Conservation (phyloP, 2,329 filamentous ascomycete species). For the Penicillium hesseltinei region DNA sequence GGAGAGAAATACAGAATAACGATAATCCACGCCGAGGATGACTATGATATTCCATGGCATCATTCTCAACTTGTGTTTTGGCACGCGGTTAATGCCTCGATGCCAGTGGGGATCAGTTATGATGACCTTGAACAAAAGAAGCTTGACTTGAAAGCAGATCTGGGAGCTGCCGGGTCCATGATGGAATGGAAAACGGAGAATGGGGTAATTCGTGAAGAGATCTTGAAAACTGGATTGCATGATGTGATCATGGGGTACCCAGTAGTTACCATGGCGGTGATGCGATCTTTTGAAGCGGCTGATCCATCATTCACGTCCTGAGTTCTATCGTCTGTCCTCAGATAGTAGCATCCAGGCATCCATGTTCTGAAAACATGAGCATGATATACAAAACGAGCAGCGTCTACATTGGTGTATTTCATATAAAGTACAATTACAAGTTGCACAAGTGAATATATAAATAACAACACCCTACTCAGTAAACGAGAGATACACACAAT, state of each 20-base stretch:
- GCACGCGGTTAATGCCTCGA: conserved; percentile 55
- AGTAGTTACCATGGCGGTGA: conserved; percentile 52
- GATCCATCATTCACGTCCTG: conserved; percentile 12
- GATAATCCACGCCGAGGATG: conserved; percentile 38
- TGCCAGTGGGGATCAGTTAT: conserved; percentile 36
- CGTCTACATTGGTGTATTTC: too few species aligned
- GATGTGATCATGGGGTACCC: conserved; percentile 60
- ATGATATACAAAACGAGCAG: too few species aligned
- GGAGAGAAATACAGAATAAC: conserved; percentile 30
- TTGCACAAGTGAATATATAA: background rate
- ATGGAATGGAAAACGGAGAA: conserved; percentile 49
- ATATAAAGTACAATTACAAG: too few species aligned
- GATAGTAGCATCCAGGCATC: background rate
- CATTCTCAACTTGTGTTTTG: conserved; percentile 31
- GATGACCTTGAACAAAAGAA: conserved; percentile 51
- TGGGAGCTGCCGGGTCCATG: conserved; percentile 52
- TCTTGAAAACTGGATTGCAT: conserved; percentile 57
- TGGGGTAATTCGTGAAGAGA: conserved; percentile 55
- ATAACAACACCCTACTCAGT: background rate
- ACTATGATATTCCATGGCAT: conserved; percentile 35
- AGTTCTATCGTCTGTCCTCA: background rate
- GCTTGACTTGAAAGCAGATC: conserved; percentile 33
- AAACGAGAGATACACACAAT: background rate
- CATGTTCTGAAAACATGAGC: background rate
- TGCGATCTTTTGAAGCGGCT: conserved; percentile 45